Base-by-base conservation (phyloP, 805 yeast genomes). In the Kazachstania martiniae region DNA sequence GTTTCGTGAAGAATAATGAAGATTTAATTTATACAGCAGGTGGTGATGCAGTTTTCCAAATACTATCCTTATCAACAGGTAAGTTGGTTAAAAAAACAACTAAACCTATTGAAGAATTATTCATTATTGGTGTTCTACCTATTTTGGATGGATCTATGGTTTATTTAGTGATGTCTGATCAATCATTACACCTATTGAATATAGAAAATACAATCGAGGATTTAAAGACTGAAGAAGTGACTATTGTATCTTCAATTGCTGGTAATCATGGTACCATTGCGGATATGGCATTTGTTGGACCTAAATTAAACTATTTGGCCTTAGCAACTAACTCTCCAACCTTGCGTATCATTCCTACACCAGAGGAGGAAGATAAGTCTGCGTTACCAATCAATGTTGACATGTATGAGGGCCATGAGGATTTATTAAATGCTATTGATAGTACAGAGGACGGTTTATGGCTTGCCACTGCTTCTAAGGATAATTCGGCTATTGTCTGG, bases 231-330 rank as follows among this genome's bases (percentile, higher is more conserved):
- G 48, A 47, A 6, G 44, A 43, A 18, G 51, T 80, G n/a, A 65
- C 68, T 13, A 51, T 70, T 2, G 46, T 56, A 6, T 63, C 75
- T 34, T 67, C 73, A 26, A 65, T 86, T 44, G 91, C 95, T 1
- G 96, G 96, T 44, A 86, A 86, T 56, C 95, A 89, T 58, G 97
- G 96, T 36, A 89, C 91, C 17, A 77, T 91, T 46, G 94, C 95
- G 3, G 97, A 89, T 52, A 68, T 86, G 62, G 72, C 74, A 43
- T 79, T 75, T 48, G 78, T 77, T 21, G 91, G 91, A 0, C 83
- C 84, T 6, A 39, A 55, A 10, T 51, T 62, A 19, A 53, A 66
- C 28, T 59, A 66, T 23, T 54, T 89, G 28, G 97, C 94, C 4
- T 56, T 91, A 42, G 96, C 97, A 2, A 89, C 97, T 3, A 91